Conservation (phyloP, 208 protist genomes). For the Acanthamoeba divionensis region DNA sequence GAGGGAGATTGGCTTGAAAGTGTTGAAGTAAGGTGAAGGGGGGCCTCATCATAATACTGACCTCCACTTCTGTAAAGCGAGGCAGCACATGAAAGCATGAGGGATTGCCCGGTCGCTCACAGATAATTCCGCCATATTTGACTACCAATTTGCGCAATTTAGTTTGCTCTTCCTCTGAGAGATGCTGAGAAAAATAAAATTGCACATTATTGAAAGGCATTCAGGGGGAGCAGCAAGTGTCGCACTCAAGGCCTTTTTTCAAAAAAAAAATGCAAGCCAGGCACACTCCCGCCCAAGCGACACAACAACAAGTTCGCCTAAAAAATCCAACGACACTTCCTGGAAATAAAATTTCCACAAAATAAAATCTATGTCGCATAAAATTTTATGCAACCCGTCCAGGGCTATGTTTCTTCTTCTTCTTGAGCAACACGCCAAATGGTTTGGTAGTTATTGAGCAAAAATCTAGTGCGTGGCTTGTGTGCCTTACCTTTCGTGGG, state of each 20-base stretch:
- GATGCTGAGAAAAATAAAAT: neutral
- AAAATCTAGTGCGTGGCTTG: too few species aligned
- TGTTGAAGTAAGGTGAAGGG: neutral
- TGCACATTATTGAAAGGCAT: neutral
- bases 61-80: neutral
- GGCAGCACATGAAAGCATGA: slow-evolving; percentile 9
- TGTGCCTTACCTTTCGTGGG: too few species aligned
- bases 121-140: neutral
- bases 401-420: too few species aligned
- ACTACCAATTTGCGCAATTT: neutral
- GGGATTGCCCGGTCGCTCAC: neutral
- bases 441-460: too few species aligned
- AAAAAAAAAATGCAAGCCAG: too few species aligned
- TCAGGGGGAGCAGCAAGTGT: neutral
- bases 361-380: too few species aligned
- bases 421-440: too few species aligned
- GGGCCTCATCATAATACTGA: neutral
- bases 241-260: neutral
- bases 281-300: neutral
- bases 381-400: too few species aligned
- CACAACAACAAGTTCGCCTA: too few species aligned
- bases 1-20: too few species aligned
- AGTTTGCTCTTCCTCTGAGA: neutral
- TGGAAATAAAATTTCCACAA: too few species aligned
- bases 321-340: too few species aligned